Base-by-base conservation (phyloP, 768 basidiomycete species). In the Favolaschia claudopus region DNA sequence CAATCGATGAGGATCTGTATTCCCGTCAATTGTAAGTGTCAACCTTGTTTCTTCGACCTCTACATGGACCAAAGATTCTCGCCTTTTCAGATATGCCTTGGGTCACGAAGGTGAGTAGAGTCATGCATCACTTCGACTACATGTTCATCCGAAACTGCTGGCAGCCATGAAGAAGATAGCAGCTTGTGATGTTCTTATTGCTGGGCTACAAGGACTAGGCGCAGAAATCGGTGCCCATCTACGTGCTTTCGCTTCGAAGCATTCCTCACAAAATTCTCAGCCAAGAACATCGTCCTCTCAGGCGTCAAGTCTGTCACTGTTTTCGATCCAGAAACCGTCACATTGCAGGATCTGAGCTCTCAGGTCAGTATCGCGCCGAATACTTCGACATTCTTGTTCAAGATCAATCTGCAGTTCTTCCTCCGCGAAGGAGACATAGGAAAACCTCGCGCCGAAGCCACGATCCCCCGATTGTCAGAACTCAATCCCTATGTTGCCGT, bases 401-500 rank as follows among this genome's bases (percentile, higher is more conserved):
- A 2, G 31, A 32, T 42, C 20, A 27, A n/a, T n/a, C 33, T 9
- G 15, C 61, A 91, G 88, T 92, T 90, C 77, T 91, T 90, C 78
- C 80, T 92, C 32, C 85, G 89, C 8, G 77, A 84, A 70, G 78
- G 74, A 31, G 89, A 92, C 65, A 63, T 91, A 32, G 89, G 91
- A n/a, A 82, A 87, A 67, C 77, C 87, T 20, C 77, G 90, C 44
- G 89, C 86, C 44, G 77, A 79, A 27, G 87, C 85, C n/a, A 86
- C 86, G 12, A 78, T 80, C 12, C 82, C 87, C 13, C 81, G 91
- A 20, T 74, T 92, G 47, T 82, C 88, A 4, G 90, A 91, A 66
- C 77, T 92, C 31, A 92, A 92, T 69, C 78, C 85, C n/a, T 92
- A 92, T 65, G 89, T 91, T 7, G 89, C 89, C 24, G 85, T 92